Percentiles rank a stretch among this genome's conserved stretches.
phyloP scores from a whole-genome alignment of 495 filamentous ascomycete species.

The Pyrenopolyporus hunteri region DNA sequence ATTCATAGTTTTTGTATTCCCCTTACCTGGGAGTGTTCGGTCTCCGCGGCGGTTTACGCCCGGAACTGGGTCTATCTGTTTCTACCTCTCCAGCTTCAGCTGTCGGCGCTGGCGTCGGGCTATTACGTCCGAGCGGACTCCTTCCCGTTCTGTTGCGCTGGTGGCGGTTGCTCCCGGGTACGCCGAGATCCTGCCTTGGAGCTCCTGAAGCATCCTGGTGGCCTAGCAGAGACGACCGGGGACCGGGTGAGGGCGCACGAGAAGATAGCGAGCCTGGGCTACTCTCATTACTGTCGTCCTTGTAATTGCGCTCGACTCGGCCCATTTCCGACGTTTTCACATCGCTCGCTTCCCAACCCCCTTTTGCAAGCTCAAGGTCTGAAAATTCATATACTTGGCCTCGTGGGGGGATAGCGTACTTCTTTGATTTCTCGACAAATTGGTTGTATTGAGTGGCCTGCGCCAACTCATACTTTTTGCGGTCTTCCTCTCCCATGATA shows the following conservation, averaged over 20 bases:
- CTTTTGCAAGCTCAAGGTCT: constrained; percentile 55
- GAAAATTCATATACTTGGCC: constrained; percentile 60
- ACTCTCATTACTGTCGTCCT: constrained; percentile 44
- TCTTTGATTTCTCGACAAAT: constrained; percentile 55
- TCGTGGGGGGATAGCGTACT: constrained; percentile 56
- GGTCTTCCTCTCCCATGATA: constrained; percentile 80
- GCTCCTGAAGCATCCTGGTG: constrained; percentile 3
- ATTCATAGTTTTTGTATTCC: background rate
- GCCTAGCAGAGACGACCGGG: constrained; percentile 9
- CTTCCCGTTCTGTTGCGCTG: constrained; percentile 26
- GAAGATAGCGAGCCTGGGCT: constrained; percentile 29
- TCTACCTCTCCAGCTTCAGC: constrained; percentile 6
- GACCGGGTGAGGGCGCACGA: constrained; percentile 34
- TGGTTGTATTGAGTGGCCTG: constrained; percentile 61
- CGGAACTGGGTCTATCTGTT: constrained; percentile 10
- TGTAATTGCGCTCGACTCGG: constrained; percentile 33
- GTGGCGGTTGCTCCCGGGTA: constrained; percentile 9
- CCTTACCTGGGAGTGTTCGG: constrained; percentile 13
- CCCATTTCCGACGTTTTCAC: constrained; percentile 3
- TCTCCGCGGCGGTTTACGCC: constrained; percentile 2
- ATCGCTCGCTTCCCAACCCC: constrained; percentile 50
- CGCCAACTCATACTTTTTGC: constrained; percentile 70
- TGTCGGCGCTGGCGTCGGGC: background rate
- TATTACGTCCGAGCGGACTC: constrained; percentile 35
- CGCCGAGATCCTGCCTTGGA: constrained; percentile 11